Conservation (phyloP, 345 rosid species). For the Melaleuca quinquenervia region DNA sequence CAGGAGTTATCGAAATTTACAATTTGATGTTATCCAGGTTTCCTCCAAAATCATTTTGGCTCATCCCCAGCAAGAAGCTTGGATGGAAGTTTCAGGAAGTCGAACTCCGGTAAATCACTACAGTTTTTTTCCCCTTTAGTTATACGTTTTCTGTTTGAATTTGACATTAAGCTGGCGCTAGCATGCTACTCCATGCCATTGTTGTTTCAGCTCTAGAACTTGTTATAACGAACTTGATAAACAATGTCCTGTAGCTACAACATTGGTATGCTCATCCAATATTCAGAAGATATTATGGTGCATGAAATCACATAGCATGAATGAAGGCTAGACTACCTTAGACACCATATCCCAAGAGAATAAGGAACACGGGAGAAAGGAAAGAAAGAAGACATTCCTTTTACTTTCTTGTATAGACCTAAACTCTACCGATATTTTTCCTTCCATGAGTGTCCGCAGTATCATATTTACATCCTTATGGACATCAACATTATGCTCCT, state of each 20-base stretch:
- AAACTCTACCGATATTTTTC: background rate
- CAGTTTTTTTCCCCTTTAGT: background rate
- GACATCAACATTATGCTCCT: background rate
- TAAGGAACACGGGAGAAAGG: background rate
- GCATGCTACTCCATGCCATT: background rate
- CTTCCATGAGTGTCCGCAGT: background rate
- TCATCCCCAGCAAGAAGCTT: conserved; percentile 25
- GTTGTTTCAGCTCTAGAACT: background rate
- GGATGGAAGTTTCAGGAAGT: conserved; percentile 37
- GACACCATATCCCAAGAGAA: background rate
- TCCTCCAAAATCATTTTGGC: conserved; percentile 17
- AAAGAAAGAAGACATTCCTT: background rate
- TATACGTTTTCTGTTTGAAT: background rate
- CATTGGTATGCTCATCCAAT: background rate
- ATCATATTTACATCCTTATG: background rate
- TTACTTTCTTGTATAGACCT: background rate
- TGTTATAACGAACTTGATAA: background rate
- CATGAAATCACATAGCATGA: background rate
- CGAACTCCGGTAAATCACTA: conserved; percentile 22
- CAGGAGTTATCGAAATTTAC: background rate
- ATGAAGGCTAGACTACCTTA: background rate
- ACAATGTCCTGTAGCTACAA: background rate
- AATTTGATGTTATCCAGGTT: conserved; percentile 14
- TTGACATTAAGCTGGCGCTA: background rate
- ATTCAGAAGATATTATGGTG: background rate